These are phyloP conservation scores for Inga leiocalycina DNA, from an alignment of 306 rosid genomes.

Conservation along the genomic window DNA sequence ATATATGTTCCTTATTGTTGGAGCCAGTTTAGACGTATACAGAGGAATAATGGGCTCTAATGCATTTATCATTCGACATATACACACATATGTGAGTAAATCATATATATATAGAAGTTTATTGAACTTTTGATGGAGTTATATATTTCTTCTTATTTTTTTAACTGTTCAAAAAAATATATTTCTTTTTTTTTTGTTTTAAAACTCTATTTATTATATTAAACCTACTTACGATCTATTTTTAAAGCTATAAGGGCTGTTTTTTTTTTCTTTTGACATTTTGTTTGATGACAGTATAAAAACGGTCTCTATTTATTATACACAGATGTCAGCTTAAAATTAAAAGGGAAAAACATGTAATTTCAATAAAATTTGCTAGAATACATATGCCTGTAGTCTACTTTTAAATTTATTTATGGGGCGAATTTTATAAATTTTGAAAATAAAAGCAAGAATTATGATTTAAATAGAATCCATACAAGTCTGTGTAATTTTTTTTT, in stretches of 20 bases:
- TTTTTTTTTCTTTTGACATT: not conserved
- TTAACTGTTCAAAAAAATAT: too few species aligned
- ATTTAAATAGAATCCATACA: not conserved
- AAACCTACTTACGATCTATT: not conserved
- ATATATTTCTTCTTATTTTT: not conserved
- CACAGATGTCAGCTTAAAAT: not conserved
- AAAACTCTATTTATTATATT: not conserved
- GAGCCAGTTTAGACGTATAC: not conserved
- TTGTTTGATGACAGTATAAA: not conserved
- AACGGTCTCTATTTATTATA: not conserved
- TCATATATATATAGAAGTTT: not conserved
- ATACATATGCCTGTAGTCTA: not conserved
- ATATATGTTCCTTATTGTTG: not conserved
- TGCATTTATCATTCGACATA: not conserved
- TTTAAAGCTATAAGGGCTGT: not conserved
- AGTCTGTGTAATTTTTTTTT: not conserved
- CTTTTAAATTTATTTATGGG: not conserved
- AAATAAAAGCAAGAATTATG: not conserved
- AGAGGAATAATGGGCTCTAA: not conserved
- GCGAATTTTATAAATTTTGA: not conserved
- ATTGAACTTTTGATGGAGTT: not conserved
- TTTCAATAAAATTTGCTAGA: not conserved
- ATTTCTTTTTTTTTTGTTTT: not conserved
- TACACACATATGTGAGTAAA: not conserved
- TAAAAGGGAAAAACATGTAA: not conserved